phyloP scores from a whole-genome alignment of 2,329 filamentous ascomycete species.

The Talaromyces albobiverticillius region DNA sequence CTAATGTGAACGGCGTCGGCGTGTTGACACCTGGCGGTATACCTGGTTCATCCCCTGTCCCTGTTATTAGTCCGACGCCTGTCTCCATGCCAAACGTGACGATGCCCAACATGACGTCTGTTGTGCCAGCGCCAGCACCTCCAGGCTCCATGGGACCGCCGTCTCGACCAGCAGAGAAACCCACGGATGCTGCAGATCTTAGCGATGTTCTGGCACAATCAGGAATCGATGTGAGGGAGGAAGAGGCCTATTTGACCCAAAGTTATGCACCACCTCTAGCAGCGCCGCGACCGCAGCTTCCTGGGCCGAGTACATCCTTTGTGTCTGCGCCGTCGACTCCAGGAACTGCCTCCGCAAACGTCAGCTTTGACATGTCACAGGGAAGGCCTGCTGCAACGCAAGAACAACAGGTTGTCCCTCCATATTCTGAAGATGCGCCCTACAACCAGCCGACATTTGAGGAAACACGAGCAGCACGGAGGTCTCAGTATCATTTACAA shows the following conservation, averaged over 20 bases:
- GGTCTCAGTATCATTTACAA: slow-evolving; percentile 67
- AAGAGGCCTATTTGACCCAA: slow-evolving; percentile 75
- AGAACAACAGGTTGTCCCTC: slow-evolving; percentile 60
- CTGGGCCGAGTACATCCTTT: slow-evolving; percentile 44
- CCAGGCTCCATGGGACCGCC: slow-evolving; percentile 60
- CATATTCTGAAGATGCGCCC: slow-evolving; percentile 41
- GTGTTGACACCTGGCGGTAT: slow-evolving; percentile 46
- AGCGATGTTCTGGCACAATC: slow-evolving; percentile 81
- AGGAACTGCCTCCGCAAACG: slow-evolving; percentile 38
- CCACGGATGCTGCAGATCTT: slow-evolving; percentile 63
- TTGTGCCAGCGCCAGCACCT: slow-evolving; percentile 18
- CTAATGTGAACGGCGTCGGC: slow-evolving; percentile 52
- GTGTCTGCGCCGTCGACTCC: slow-evolving; percentile 40
- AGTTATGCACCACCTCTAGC: slow-evolving; percentile 39
- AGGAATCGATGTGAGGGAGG: slow-evolving; percentile 81
- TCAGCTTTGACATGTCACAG: slow-evolving; percentile 49
- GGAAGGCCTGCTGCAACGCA: slow-evolving; percentile 57
- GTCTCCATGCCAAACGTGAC: slow-evolving; percentile 51
- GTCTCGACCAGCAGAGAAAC: slow-evolving; percentile 54
- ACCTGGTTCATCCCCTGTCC: slow-evolving; percentile 18
- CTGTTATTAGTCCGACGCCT: slow-evolving; percentile 28
- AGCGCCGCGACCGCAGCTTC: slow-evolving; percentile 43
- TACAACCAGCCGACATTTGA: slow-evolving; percentile 62
- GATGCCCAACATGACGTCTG: slow-evolving; percentile 38
- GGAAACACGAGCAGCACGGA: slow-evolving; percentile 61